These are phyloP conservation scores for Calocybe gambosa DNA, from an alignment of 1,284 basidiomycete species.

Conservation along the genomic window DNA sequence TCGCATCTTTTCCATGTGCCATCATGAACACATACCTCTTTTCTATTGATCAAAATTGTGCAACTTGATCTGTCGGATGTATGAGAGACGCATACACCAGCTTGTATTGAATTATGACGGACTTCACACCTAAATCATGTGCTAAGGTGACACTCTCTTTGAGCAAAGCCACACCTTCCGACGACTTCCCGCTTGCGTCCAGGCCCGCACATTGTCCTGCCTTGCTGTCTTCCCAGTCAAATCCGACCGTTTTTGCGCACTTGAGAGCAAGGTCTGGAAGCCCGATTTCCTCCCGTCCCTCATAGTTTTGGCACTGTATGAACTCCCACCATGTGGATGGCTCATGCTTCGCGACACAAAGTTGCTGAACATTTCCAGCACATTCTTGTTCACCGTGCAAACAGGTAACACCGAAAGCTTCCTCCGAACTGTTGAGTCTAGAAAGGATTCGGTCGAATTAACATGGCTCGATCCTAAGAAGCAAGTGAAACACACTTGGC, in stretches of 20 bases:
- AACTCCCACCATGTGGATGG: slow-evolving; percentile 64
- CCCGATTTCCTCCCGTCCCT: slow-evolving; percentile 62
- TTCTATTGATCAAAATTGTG: slow-evolving; percentile 70
- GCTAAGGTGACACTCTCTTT: slow-evolving; percentile 51
- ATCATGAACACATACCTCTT: slow-evolving; percentile 72
- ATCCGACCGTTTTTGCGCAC: slow-evolving; percentile 57
- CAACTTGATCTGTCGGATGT: slow-evolving; percentile 65
- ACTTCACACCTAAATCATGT: slow-evolving; percentile 51
- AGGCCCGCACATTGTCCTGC: slow-evolving; percentile 53
- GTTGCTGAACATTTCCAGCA: slow-evolving; percentile 81
- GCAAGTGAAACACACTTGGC: slow-evolving; percentile 49
- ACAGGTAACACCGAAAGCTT: slow-evolving; percentile 69
- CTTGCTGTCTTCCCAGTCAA: slow-evolving; percentile 64
- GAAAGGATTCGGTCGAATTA: slow-evolving; percentile 6
- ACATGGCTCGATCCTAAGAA: slow-evolving; percentile 3
- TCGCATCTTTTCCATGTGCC: slow-evolving; percentile 79
- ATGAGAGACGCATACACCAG: slow-evolving; percentile 4
- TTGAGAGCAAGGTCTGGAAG: slow-evolving; percentile 53
- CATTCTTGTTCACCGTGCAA: slow-evolving; percentile 78
- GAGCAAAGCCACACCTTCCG: slow-evolving; percentile 58
- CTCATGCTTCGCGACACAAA: slow-evolving; percentile 66
- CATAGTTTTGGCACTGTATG: slow-evolving; percentile 71
- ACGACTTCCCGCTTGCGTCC: slow-evolving; percentile 49
- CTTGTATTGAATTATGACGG: slow-evolving; percentile 17
- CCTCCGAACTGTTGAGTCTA: slow-evolving; percentile 60